phyloP scores from a whole-genome alignment of 2,329 filamentous ascomycete genomes.

The Colletotrichum somersetense region DNA sequence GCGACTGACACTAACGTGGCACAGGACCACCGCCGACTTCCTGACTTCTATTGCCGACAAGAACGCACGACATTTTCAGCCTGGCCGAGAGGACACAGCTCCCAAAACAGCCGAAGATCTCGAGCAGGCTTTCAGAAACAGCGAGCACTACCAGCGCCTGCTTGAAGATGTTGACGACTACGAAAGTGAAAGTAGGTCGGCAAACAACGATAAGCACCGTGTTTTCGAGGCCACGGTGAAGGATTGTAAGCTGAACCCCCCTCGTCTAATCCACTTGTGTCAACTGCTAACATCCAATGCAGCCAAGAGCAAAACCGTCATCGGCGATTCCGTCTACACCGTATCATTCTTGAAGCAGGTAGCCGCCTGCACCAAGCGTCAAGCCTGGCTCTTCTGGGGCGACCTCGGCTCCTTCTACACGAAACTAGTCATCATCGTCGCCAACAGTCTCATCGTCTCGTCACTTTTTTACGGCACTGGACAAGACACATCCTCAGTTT shows the following conservation, averaged over 20 bases:
- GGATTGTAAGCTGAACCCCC: constrained; percentile 6
- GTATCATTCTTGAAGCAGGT: constrained; percentile 81
- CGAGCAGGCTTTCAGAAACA: constrained; percentile 69
- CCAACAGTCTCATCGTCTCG: constrained; percentile 80
- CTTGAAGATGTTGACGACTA: constrained; percentile 66
- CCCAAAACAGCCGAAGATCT: constrained; percentile 75
- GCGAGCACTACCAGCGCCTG: constrained; percentile 67
- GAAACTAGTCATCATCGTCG: constrained; percentile 83
- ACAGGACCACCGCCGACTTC: constrained; percentile 74
- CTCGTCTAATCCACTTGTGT: accelerated
- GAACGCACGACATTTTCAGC: constrained; percentile 72
- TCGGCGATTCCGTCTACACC: constrained; percentile 80
- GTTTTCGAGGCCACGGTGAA: constrained; percentile 33
- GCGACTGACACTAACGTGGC: constrained; percentile 64
- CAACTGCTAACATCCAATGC: not conserved
- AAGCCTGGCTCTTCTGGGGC: constrained; percentile 83
- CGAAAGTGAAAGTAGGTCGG: constrained; percentile 48
- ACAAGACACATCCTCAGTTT: constrained; percentile 41
- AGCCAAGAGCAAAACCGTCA: constrained; percentile 75
- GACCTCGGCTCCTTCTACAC: constrained; percentile 82
- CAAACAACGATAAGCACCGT: constrained; percentile 50
- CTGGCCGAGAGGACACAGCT: constrained; percentile 68
- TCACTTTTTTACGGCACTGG: constrained; percentile 81
- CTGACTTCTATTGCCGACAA: constrained; percentile 77
- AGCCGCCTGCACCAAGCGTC: constrained; percentile 74